These are phyloP conservation scores for Omphalotus guepiniiformis DNA, from an alignment of 768 basidiomycete genomes.

Conservation along the genomic window DNA sequence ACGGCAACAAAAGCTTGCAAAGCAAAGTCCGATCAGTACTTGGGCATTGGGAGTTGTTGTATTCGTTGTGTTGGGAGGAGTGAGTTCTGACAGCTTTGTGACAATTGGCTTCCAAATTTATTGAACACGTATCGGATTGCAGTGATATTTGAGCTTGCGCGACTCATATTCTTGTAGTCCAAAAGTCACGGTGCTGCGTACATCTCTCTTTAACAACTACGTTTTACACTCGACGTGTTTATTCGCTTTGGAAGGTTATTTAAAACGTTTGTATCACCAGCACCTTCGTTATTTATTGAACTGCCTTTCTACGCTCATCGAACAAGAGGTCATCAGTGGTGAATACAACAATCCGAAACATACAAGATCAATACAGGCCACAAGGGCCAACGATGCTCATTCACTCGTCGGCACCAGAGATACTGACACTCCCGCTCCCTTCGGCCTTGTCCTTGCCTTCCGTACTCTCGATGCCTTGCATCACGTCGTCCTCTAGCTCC, in stretches of 20 bases:
- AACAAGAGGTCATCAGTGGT: too few relatives aligned
- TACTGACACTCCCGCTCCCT: slow-evolving; percentile 44
- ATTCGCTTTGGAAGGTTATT: neutral
- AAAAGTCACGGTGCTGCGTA: neutral
- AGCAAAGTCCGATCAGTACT: slow-evolving; percentile 69
- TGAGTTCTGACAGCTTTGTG: slow-evolving; percentile 36
- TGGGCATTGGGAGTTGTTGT: slow-evolving; percentile 72
- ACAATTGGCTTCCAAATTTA: neutral
- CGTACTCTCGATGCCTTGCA: slow-evolving; percentile 66
- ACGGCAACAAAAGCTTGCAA: slow-evolving; percentile 63
- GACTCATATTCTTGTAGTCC: slow-evolving; percentile 59
- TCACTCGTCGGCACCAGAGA: slow-evolving; percentile 47
- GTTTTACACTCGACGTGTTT: too few relatives aligned
- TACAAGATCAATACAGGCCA: neutral
- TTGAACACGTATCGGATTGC: slow-evolving; percentile 2
- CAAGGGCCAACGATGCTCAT: slow-evolving; percentile 11
- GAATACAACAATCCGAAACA: too few relatives aligned
- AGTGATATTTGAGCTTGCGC: slow-evolving; percentile 75
- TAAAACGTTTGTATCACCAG: too few relatives aligned
- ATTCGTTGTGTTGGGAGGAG: slow-evolving; percentile 80
- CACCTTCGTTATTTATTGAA: too few relatives aligned
- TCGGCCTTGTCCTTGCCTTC: slow-evolving; percentile 27
- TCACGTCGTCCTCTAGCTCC: slow-evolving; percentile 77
- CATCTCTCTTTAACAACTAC: too few relatives aligned
- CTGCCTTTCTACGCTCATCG: too few relatives aligned